Percentiles rank a stretch among this genome's conserved stretches.
Conservation (phyloP, 2,329 filamentous ascomycete genomes). For the Hortaea werneckii region DNA sequence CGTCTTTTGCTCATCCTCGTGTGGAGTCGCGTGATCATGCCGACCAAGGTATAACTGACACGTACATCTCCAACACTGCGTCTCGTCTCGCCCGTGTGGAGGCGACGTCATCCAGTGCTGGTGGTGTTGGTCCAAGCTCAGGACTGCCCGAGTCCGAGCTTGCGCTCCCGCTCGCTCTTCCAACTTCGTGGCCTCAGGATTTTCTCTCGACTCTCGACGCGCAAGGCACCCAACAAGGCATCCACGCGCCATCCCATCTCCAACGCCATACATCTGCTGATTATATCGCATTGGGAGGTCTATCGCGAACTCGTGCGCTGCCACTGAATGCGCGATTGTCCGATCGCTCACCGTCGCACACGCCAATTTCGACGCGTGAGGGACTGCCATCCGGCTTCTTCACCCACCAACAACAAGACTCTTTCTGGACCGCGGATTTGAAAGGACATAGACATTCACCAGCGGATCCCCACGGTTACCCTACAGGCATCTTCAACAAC, state of each 20-base stretch:
- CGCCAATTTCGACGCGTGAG: not conserved
- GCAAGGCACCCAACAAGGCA: not conserved
- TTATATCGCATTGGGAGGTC: too few species aligned
- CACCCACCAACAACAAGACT: not conserved
- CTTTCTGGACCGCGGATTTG: not conserved
- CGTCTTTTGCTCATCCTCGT: not conserved
- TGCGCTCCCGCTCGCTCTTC: not conserved
- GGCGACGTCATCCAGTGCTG: too few species aligned
- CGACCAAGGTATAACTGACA: not conserved
- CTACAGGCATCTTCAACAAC: not conserved
- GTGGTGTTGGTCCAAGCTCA: too few species aligned
- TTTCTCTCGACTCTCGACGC: not conserved
- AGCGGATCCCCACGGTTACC: not conserved
- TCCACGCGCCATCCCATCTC: not conserved
- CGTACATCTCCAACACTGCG: not conserved
- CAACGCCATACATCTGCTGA: not conserved
- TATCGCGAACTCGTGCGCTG: not conserved
- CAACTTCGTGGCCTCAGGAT: constrained; percentile 9
- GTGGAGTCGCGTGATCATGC: not conserved
- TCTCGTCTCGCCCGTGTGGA: not conserved
- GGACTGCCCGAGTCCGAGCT: too few species aligned
- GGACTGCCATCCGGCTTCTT: not conserved
- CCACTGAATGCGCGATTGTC: not conserved
- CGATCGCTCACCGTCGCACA: not conserved
- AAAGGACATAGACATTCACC: not conserved